Base-by-base conservation (phyloP, 805 yeast species). In the Candida palmyrensis region DNA sequence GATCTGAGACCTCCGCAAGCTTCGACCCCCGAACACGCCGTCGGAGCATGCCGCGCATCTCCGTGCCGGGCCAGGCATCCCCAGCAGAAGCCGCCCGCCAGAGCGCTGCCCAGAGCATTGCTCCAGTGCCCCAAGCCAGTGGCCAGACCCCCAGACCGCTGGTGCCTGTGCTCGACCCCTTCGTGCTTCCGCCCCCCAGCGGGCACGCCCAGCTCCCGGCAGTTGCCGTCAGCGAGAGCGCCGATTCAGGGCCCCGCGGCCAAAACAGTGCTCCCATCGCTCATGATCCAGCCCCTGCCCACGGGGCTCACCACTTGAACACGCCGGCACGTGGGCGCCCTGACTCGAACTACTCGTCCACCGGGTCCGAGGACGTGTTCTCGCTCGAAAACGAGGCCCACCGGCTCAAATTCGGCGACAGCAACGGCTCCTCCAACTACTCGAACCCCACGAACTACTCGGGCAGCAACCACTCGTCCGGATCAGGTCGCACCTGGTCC, bases 401-500 rank as follows among this genome's bases (percentile, higher is more conserved):
- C 9, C 24, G 20, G 5, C 25, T 13, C 18, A 35, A 39, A 27
- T 34, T 48, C 18, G 18, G 35, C 6, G 33, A 29, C 25, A 44
- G 51, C 24, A 44, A 45, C 25, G 47, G 50, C 2, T 43, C 41
- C 32, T 52, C 59, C 29, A 55, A 60, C 34, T 62, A 62, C 39
- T 61, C 67, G n/a, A 53, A 56, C 37, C 65, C 68, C 2, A 61
- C 68, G 18, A 59, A 54, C 32, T 59, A 56, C 35, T 25, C 34
- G 9, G 40, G 56, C 1, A 41, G 49, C 7, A 41, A 39, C 16
- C 43, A 40, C 35, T 47, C 50, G 3, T 30, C 38, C n/a, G 40
- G 38, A 8, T 43, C 49, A 7, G 59, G 54, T 26, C 47, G 69
- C 29, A 59, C 59, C 40, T 66, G 72, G 72, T 59, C 68, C 6